Conservation (phyloP, 1,284 basidiomycete genomes). For the Somion occarium region DNA sequence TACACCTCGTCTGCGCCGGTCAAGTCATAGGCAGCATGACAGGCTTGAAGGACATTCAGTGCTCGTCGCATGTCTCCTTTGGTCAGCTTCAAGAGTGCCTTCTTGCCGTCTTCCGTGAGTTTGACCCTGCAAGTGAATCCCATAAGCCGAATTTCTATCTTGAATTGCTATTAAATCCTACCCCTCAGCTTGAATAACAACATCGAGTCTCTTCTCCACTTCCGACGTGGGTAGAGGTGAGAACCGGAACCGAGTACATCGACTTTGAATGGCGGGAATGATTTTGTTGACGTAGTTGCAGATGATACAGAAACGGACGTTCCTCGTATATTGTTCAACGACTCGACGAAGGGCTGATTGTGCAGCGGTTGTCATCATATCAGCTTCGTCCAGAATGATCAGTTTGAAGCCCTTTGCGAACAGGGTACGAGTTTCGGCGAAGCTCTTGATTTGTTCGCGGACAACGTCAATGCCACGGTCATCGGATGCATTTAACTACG, state of each 20-base stretch:
- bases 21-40: constrained; percentile 91
- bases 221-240: constrained; percentile 88
- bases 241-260: constrained; percentile 97
- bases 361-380: constrained; percentile 99
- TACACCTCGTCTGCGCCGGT: constrained; percentile 92
- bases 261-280: constrained; percentile 95
- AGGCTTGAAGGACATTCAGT: constrained; percentile 95
- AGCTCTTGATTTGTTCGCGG: constrained; percentile 97
- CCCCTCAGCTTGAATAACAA: constrained; percentile 85
- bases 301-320: constrained; percentile 99
- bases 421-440: constrained; percentile 93
- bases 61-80: constrained; percentile 98
- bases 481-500: constrained; percentile 91
- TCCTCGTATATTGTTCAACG: constrained; percentile 98
- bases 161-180: constrained; percentile 34
- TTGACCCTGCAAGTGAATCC: constrained; percentile 59
- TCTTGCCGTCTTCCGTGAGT: constrained; percentile 81
- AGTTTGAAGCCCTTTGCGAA: constrained; percentile 94
- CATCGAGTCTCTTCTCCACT: constrained; percentile 78
- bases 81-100: constrained; percentile 88
- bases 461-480: constrained; percentile 99
- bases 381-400: constrained; percentile 97
- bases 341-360: constrained; percentile 95
- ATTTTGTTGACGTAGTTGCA: constrained; percentile 99
- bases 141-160: neutral